phyloP scores from a whole-genome alignment of 2,329 filamentous ascomycete genomes.

The Sphaerulina vaccinii region DNA sequence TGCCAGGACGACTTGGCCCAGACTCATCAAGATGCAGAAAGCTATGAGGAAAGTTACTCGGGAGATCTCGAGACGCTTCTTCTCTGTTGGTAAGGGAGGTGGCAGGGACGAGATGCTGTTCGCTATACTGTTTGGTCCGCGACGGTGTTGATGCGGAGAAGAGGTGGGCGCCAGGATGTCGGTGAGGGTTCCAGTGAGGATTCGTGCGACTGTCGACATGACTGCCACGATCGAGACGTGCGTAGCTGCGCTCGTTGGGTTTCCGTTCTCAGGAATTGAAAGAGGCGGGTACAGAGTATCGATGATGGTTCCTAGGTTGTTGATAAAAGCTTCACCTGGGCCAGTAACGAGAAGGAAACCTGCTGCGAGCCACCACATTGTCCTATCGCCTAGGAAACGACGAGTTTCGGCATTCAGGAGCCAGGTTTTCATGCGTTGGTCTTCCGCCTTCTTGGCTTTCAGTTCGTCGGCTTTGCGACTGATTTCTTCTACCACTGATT shows the following conservation, averaged over 20 bases:
- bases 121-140: constrained; percentile 44
- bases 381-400: constrained; percentile 78
- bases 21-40: constrained; percentile 68
- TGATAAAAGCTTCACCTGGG: constrained; percentile 96
- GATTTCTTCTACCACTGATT: constrained; percentile 46
- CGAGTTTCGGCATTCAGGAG: constrained; percentile 88
- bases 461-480: constrained; percentile 48
- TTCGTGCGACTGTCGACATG: constrained; percentile 83
- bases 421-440: constrained; percentile 77
- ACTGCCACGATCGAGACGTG: constrained; percentile 92
- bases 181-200: constrained; percentile 85
- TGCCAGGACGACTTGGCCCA: constrained; percentile 75
- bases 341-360: constrained; percentile 93
- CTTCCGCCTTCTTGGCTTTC: constrained; percentile 51
- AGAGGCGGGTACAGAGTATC: constrained; percentile 70
- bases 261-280: constrained; percentile 56
- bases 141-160: constrained; percentile 57
- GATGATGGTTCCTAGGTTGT: constrained; percentile 92
- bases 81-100: constrained; percentile 21
- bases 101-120: constrained; percentile 42
- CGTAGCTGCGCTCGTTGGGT: constrained; percentile 67
- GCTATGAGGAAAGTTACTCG: constrained; percentile 76
- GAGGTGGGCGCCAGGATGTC: constrained; percentile 71
- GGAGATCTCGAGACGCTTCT: constrained; percentile 60
- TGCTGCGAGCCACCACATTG: constrained; percentile 91